A percentile compares a stretch with the other conserved stretches of the same genome.
These are phyloP conservation scores for Oryza meyeriana DNA, from an alignment of 176 grass and related monocot species.

Conservation along the genomic window DNA sequence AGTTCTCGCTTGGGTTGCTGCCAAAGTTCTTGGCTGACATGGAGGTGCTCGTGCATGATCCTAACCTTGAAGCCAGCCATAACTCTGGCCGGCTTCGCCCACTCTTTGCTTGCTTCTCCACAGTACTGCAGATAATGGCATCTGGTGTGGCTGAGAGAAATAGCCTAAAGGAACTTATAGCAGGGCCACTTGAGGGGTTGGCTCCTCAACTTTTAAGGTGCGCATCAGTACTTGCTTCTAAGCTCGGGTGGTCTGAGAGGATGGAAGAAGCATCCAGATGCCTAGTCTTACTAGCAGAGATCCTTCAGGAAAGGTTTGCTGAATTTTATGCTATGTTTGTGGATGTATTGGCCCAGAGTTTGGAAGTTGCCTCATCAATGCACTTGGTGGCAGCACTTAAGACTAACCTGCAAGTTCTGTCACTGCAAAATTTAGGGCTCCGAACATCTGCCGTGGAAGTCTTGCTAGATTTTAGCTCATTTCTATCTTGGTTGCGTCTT, in stretches of 20 bases:
- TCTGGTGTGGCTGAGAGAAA: constrained; percentile 65
- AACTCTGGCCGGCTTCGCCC: constrained; percentile 58
- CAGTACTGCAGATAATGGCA: constrained; percentile 75
- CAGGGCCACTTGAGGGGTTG: constrained; percentile 62
- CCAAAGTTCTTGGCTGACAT: constrained; percentile 94
- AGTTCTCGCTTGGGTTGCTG: constrained; percentile 78
- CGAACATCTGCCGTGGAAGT: constrained; percentile 58
- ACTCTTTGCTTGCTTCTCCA: constrained; percentile 90
- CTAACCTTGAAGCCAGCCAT: constrained; percentile 42
- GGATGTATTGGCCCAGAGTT: constrained; percentile 68
- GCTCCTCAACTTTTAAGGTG: constrained; percentile 77
- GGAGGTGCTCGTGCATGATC: constrained; percentile 77
- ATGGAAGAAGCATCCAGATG: constrained; percentile 79
- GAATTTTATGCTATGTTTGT: constrained; percentile 71
- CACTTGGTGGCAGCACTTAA: constrained; percentile 69
- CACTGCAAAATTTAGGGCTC: constrained; percentile 65
- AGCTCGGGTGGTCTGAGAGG: constrained; percentile 73
- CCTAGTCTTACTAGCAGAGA: constrained; percentile 74
- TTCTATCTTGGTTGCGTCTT: constrained; percentile 72
- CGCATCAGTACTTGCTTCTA: constrained; percentile 56
- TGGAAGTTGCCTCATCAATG: constrained; percentile 44
- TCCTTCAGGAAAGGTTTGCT: constrained; percentile 78
- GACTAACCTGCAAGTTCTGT: constrained; percentile 81
- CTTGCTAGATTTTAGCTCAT: constrained; percentile 58
- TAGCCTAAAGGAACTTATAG: constrained; percentile 58